phyloP scores from a whole-genome alignment of 1,139 yeast species.

The Geotrichum carabidarum region DNA sequence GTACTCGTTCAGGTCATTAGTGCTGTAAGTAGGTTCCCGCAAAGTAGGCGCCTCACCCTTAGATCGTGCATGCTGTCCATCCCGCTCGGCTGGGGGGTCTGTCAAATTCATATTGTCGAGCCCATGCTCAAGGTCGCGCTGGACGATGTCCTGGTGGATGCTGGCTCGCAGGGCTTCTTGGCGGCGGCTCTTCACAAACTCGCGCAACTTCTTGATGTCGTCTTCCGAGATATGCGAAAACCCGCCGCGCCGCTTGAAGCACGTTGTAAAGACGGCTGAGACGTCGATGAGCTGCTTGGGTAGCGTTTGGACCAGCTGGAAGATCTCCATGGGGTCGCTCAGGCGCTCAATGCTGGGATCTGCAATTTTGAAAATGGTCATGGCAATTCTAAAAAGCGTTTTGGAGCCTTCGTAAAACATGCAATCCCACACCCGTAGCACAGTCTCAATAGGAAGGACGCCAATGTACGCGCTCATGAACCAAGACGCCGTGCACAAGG shows the following conservation, averaged over 20 bases:
- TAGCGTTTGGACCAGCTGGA: constrained; percentile 76
- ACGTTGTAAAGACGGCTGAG: constrained; percentile 59
- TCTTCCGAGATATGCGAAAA: constrained; percentile 74
- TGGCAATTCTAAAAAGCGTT: constrained; percentile 73
- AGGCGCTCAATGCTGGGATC: constrained; percentile 54
- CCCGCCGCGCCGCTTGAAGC: constrained; percentile 64
- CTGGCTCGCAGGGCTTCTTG: constrained; percentile 4
- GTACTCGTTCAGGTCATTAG: not conserved
- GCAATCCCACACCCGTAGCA: constrained; percentile 89
- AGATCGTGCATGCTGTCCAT: too few relatives aligned
- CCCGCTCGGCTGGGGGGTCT: too few relatives aligned
- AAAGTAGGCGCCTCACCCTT: not conserved
- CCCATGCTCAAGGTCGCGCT: too few relatives aligned
- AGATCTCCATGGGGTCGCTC: constrained; percentile 75
- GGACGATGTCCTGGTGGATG: not conserved
- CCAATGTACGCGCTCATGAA: constrained; percentile 94
- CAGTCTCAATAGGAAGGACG: constrained; percentile 78
- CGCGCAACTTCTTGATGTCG: constrained; percentile 70
- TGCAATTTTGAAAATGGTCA: constrained; percentile 74
- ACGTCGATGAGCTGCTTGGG: constrained; percentile 76
- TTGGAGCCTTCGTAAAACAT: constrained; percentile 89
- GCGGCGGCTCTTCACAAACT: constrained; percentile 57
- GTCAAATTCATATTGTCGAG: too few relatives aligned
- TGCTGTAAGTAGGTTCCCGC: not conserved
- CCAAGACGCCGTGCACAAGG: constrained; percentile 94